phyloP scores from a whole-genome alignment of 495 filamentous ascomycete genomes.

The Geoglossum glabrum region DNA sequence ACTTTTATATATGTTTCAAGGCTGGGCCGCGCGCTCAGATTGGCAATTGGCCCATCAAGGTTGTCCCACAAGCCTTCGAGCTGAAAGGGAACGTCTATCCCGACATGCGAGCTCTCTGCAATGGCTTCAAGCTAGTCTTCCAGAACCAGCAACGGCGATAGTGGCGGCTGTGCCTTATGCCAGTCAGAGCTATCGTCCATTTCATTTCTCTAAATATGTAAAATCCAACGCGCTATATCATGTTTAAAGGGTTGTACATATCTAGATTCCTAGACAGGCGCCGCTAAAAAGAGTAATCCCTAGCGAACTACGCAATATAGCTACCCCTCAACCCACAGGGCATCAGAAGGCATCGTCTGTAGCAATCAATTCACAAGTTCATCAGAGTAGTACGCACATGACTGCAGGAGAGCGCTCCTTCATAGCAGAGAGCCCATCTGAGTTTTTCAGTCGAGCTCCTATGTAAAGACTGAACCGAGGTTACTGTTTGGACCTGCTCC shows the following conservation, averaged over 20 bases:
- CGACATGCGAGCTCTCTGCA: constrained; percentile 83
- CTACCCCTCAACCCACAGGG: too few relatives aligned
- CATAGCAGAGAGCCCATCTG: too few relatives aligned
- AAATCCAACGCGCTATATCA: neutral
- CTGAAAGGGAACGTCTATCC: constrained; percentile 72
- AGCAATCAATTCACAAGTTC: too few relatives aligned
- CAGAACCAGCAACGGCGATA: constrained; percentile 30
- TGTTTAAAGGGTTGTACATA: neutral
- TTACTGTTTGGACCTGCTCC: too few relatives aligned
- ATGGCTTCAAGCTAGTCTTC: constrained; percentile 50
- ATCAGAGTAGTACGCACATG: too few relatives aligned
- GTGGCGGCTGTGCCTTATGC: neutral
- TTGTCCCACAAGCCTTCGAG: constrained; percentile 79
- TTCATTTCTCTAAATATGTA: neutral
- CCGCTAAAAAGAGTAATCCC: too few relatives aligned
- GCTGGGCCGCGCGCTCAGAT: constrained; percentile 51
- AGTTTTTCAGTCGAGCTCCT: too few relatives aligned
- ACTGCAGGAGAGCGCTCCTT: too few relatives aligned
- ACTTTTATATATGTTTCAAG: constrained; percentile 92
- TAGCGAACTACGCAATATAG: too few relatives aligned
- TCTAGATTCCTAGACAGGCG: too few relatives aligned
- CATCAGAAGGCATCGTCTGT: too few relatives aligned
- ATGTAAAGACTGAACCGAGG: neutral
- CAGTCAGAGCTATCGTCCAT: neutral
- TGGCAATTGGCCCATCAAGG: constrained; percentile 69